phyloP scores from a whole-genome alignment of 2,329 filamentous ascomycete species.

The Xylariaceae sp. region DNA sequence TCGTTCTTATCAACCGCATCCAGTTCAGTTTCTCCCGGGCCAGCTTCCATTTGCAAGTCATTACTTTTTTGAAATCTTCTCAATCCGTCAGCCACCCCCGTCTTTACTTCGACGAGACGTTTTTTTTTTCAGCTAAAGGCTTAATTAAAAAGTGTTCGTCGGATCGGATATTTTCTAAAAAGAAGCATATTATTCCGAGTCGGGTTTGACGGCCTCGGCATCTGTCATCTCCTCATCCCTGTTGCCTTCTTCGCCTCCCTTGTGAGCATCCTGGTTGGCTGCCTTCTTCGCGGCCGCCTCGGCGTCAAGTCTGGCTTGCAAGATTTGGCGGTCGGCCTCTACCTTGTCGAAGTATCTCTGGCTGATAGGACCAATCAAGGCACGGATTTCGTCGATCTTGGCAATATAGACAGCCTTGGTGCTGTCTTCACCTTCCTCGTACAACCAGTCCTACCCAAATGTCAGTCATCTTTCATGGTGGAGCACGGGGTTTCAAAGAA shows the following conservation, averaged over 20 bases:
- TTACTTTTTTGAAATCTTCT: not conserved
- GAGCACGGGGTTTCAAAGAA: constrained; percentile 6
- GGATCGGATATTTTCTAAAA: constrained; percentile 7
- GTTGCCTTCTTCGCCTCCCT: constrained; percentile 41
- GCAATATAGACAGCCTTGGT: constrained; percentile 88
- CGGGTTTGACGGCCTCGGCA: constrained; percentile 48
- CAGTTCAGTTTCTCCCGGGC: too few relatives aligned
- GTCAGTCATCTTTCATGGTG: constrained; percentile 21
- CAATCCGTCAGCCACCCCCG: too few relatives aligned
- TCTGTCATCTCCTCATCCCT: constrained; percentile 62
- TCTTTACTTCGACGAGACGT: not conserved
- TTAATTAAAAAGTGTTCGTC: constrained; percentile 32
- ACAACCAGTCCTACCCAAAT: constrained; percentile 81
- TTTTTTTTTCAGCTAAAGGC: not conserved
- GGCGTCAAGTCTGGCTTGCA: constrained; percentile 71
- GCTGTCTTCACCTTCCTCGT: constrained; percentile 92
- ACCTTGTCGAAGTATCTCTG: constrained; percentile 95
- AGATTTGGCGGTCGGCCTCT: constrained; percentile 74
- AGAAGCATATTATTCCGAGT: constrained; percentile 42
- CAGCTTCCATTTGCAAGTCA: not conserved
- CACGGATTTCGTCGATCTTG: constrained; percentile 94
- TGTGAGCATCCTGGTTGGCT: constrained; percentile 36
- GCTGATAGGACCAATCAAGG: constrained; percentile 82
- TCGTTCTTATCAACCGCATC: too few relatives aligned
- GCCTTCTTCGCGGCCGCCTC: constrained; percentile 71